Conservation (phyloP, 352 stramenopile genomes). For the Pythium myriotylum region DNA sequence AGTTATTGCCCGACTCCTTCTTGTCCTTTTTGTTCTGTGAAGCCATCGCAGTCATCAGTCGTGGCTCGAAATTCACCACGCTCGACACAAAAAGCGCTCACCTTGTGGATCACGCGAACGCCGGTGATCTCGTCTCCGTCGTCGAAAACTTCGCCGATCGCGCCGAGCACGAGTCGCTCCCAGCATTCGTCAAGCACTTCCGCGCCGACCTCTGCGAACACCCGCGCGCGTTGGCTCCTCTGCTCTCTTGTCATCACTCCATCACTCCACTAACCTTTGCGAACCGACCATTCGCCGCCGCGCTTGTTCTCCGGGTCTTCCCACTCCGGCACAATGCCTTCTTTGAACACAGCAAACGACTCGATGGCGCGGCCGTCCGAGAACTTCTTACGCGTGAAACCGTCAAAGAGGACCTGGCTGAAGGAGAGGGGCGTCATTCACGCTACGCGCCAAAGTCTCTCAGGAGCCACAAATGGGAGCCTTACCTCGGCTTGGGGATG, state of each 20-base stretch:
- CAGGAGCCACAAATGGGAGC: constrained; percentile 1
- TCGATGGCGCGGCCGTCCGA: constrained; percentile 89
- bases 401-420: constrained; percentile 82
- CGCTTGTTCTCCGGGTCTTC: constrained; percentile 90
- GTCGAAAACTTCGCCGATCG: constrained; percentile 90
- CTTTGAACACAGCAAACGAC: constrained; percentile 93
- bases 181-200: constrained; percentile 88
- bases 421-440: background rate
- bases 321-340: constrained; percentile 89
- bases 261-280: constrained; percentile 48
- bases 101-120: constrained; percentile 91
- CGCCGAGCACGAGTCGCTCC: constrained; percentile 89
- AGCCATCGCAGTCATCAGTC: too few relatives aligned
- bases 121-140: constrained; percentile 88
- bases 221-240: too few relatives aligned
- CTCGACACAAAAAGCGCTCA: constrained; percentile 24
- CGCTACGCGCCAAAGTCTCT: too few relatives aligned
- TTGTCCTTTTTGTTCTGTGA: constrained; percentile 78
- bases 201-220: constrained; percentile 61
- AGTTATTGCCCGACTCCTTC: constrained; percentile 82
- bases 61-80: background rate
- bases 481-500: constrained; percentile 86
- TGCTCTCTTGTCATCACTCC: too few relatives aligned
- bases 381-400: constrained; percentile 90
- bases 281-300: constrained; percentile 86